Conservation (phyloP, 2,329 filamentous ascomycete genomes). For the Hymenotorrendiella dingleyae region DNA sequence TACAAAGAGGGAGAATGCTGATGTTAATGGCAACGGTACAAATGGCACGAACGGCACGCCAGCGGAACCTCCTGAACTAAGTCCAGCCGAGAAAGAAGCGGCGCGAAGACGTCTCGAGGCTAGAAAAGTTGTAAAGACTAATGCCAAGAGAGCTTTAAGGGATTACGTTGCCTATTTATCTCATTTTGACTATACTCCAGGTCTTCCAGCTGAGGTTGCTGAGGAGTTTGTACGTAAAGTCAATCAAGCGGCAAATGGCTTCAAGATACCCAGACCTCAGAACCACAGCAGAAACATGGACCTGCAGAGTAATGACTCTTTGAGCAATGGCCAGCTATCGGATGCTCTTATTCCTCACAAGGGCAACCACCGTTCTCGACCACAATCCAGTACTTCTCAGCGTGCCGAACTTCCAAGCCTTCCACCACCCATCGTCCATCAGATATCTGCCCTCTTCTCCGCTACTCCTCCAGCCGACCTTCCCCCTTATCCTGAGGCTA, state of each 20-base stretch:
- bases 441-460: constrained; percentile 63
- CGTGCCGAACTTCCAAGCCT: constrained; percentile 36
- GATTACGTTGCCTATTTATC: constrained; percentile 70
- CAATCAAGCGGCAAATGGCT: constrained; percentile 47
- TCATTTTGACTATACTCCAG: constrained; percentile 71
- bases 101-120: constrained; percentile 45
- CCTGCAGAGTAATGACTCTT: constrained; percentile 28
- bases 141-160: constrained; percentile 69
- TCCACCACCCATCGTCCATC: constrained; percentile 43
- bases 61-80: constrained; percentile 27
- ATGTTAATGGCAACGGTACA: too few relatives aligned
- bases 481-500: constrained; percentile 56
- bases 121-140: constrained; percentile 63
- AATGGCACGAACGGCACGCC: constrained; percentile 6
- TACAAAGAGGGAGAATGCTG: constrained; percentile 17
- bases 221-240: constrained; percentile 50
- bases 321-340: constrained; percentile 29
- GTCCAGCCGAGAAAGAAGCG: constrained; percentile 41
- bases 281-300: constrained; percentile 21
- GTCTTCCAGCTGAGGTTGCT: constrained; percentile 30
- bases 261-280: constrained; percentile 36
- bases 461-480: constrained; percentile 60
- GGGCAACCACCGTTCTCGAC: constrained; percentile 26
- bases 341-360: constrained; percentile 41
- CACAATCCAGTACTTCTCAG: constrained; percentile 26